phyloP scores from a whole-genome alignment of 345 rosid species.

The Moricandia arvensis region DNA sequence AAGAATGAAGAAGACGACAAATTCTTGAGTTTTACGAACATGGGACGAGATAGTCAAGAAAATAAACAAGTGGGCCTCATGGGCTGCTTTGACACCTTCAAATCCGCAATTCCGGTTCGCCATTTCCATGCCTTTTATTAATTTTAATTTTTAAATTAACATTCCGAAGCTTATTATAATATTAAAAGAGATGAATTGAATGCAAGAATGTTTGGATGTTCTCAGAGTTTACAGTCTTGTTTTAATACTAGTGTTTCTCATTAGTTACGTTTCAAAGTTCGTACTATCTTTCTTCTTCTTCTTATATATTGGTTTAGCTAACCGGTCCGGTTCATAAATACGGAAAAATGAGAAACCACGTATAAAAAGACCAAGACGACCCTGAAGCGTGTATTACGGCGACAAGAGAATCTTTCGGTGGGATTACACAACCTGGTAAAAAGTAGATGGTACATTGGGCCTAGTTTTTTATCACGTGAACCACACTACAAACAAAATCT shows the following conservation, averaged over 20 bases:
- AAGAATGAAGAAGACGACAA: constrained; percentile 29
- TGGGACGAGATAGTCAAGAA: constrained; percentile 18
- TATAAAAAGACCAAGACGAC: constrained; percentile 7
- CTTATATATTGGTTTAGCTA: not conserved
- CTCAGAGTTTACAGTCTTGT: not conserved
- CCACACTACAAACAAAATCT: not conserved
- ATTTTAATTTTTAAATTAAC: no score
- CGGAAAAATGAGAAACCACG: not conserved
- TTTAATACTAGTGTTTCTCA: no score
- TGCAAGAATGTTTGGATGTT: no score
- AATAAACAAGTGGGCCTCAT: constrained; percentile 4
- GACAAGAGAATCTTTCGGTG: constrained; percentile 39
- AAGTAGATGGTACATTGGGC: constrained; percentile 6
- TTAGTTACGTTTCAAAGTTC: no score
- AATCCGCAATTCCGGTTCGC: not conserved
- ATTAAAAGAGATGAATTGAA: no score
- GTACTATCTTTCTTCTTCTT: not conserved
- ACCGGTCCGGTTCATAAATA: not conserved
- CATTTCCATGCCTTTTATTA: not conserved
- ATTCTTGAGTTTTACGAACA: constrained; percentile 28
- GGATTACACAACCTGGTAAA: constrained; percentile 31
- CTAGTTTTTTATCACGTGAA: constrained; percentile 3
- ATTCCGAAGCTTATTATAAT: no score
- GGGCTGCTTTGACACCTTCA: constrained; percentile 15
- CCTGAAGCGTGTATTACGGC: constrained; percentile 19